phyloP scores from a whole-genome alignment of 768 basidiomycete genomes.

The Trichaptum fuscoviolaceum region DNA sequence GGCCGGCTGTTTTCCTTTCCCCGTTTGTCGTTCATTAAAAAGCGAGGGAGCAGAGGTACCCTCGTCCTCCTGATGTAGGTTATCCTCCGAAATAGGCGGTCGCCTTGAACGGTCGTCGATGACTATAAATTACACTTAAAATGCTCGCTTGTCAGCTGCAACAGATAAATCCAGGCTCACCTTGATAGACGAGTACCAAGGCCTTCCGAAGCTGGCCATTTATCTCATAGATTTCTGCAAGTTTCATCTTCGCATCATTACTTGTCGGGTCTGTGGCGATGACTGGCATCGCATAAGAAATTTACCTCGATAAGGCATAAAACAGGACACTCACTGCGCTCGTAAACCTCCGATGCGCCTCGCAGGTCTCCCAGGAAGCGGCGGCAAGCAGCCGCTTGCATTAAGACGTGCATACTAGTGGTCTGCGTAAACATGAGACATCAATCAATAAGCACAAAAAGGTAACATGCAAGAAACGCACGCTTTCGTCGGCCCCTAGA shows the following conservation, averaged over 20 bases:
- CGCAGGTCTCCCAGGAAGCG: conserved; percentile 68
- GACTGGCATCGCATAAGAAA: conserved; percentile 38
- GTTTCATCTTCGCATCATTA: conserved; percentile 81
- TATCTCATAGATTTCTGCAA: conserved; percentile 88
- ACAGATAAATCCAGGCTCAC: conserved; percentile 31
- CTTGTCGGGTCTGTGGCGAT: conserved; percentile 67
- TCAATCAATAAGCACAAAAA: background rate
- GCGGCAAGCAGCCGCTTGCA: conserved; percentile 79
- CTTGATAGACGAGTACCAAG: conserved; percentile 78
- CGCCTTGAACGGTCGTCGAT: conserved; percentile 27
- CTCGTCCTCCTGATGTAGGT: conserved; percentile 45
- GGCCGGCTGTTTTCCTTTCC: conserved; percentile 32
- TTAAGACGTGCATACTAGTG: conserved; percentile 61
- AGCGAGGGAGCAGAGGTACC: conserved; percentile 23
- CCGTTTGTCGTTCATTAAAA: conserved; percentile 3
- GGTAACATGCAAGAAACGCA: conserved; percentile 29
- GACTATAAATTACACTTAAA: conserved; percentile 19
- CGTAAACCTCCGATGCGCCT: conserved; percentile 79
- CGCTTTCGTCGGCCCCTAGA: conserved; percentile 69
- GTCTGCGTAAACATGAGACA: conserved; percentile 41
- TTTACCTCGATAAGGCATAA: background rate
- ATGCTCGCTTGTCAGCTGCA: background rate
- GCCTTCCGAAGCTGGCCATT: conserved; percentile 76
- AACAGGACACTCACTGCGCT: conserved; percentile 52
- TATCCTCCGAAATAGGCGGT: conserved; percentile 21